phyloP scores from a whole-genome alignment of 768 basidiomycete genomes.

The Kwoniella mangroviensis region DNA sequence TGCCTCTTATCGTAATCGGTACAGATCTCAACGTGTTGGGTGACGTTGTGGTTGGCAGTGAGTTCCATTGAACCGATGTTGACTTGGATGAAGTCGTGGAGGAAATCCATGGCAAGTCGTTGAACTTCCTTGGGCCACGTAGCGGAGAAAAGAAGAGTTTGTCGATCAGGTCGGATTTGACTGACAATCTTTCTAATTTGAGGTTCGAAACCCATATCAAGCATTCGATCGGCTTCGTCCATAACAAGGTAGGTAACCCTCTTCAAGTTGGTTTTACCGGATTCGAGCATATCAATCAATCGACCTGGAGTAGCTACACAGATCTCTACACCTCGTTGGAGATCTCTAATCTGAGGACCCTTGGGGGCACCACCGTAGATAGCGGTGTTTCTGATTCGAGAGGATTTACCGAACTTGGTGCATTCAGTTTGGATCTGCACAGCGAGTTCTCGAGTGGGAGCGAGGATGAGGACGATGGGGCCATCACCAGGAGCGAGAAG shows the following conservation, averaged over 20 bases:
- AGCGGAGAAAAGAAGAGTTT: conserved; percentile 98
- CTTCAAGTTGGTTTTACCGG: conserved; percentile 91
- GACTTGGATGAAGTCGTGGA: conserved; percentile 95
- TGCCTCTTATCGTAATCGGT: conserved; percentile 96
- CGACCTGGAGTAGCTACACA: conserved; percentile 99
- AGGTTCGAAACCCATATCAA: conserved; percentile 99
- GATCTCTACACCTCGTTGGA: conserved; percentile 95
- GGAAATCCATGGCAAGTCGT: conserved; percentile 95
- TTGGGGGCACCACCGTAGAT: conserved; percentile 99
- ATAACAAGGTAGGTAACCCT: conserved; percentile 97
- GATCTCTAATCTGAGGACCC: conserved; percentile 95
- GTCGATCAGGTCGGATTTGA: conserved; percentile 96
- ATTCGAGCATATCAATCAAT: conserved; percentile 98
- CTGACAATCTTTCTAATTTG: conserved; percentile 97
- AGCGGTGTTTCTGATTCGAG: conserved; percentile 96
- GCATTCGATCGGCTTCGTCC: conserved; percentile 99
- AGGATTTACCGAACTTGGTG: conserved; percentile 88
- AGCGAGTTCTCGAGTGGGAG: conserved; percentile 96
- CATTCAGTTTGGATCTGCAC: conserved; percentile 99
- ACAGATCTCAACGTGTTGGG: conserved; percentile 93
- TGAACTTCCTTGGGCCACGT: conserved; percentile 99
- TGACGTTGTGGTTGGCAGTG: conserved; percentile 96
- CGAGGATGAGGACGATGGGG: conserved; percentile 93
- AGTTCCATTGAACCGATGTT: conserved; percentile 99
- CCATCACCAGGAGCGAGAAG: conserved; percentile 92